Base-by-base conservation (phyloP, 306 rosid genomes). In the Lotus japonicus region DNA sequence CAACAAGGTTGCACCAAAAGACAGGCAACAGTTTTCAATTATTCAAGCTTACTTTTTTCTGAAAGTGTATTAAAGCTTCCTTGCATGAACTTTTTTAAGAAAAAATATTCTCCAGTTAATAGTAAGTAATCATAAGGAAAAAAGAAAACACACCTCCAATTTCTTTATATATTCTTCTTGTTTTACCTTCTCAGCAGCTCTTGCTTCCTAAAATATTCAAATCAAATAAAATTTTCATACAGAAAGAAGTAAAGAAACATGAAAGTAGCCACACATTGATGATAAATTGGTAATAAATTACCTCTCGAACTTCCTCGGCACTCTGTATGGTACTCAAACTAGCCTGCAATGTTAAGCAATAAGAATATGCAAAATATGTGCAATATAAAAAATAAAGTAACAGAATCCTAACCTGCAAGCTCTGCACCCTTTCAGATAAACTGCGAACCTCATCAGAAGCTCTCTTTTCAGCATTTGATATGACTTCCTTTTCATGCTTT, bases 291-390 rank as follows among this genome's bases (percentile, higher is more conserved):
- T 31, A 44, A 70, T 48, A 70, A 77, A 35, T 28, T 54, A 94
- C 99, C 97, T 90, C 99, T 43, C 89, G 89, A 66, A 82, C 84
- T 82, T 88, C 87, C 73, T 90, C 87, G 6, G 94, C 85, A 79
- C 92, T 87, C 66, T 91, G 96, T 71, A 90, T 85, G 66, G 92
- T 90, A 50, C 83, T 86, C 84, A 90, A 83, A 57, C 89, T 90
- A 72, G 86, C 87, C 99, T 92, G 92, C 72, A 84, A 46, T 33
- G 42, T 49, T 13, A 60, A 57, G 70, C 14, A 15, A 15, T 82
- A 41, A 84, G 87, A 58, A 84, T 57, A 73, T 26, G 72, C 66
- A 49, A 14, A 51, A 56, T 9, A 54, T 18, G 18, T 11, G 38
- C 11, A 54, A 64, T 11, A 58, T 14, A 42, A 2, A 49, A 16